These are phyloP conservation scores for Silybum marianum DNA, from an alignment of 129 eudicot genomes.

Conservation along the genomic window DNA sequence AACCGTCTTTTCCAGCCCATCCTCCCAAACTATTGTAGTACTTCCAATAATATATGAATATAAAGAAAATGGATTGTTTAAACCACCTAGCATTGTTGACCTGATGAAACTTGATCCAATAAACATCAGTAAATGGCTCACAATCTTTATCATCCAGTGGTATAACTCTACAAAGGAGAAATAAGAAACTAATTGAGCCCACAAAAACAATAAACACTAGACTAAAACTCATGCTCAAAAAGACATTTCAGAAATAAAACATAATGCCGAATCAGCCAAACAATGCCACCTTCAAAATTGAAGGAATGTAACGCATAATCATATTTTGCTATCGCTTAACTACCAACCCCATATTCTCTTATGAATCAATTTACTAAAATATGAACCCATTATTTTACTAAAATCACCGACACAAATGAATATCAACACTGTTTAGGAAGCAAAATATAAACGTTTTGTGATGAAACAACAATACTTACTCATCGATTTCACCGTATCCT, in stretches of 20 bases:
- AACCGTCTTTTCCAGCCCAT: not conserved
- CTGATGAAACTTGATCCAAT: constrained; percentile 86
- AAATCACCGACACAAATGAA: not conserved
- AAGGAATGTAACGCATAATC: too few relatives aligned
- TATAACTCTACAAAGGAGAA: constrained; percentile 55
- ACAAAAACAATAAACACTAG: too few relatives aligned
- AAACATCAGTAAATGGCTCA: constrained; percentile 84
- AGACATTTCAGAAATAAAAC: too few relatives aligned
- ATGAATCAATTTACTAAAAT: too few relatives aligned
- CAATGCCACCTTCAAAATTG: too few relatives aligned
- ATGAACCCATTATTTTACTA: too few relatives aligned
- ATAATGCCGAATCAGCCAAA: too few relatives aligned
- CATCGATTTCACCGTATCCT: constrained; percentile 74
- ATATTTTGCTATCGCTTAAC: too few relatives aligned
- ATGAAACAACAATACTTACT: constrained; percentile 39
- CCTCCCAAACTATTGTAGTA: not conserved
- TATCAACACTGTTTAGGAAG: not conserved
- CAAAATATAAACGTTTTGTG: not conserved
- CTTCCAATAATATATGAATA: not conserved
- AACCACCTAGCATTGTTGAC: constrained; percentile 77
- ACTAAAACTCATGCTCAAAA: too few relatives aligned
- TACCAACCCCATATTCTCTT: too few relatives aligned
- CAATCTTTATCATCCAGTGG: constrained; percentile 99
- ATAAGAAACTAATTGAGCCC: constrained; percentile 5
- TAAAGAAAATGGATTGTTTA: not conserved